Conservation (phyloP, 129 eudicot species). For the Flaveria sonorensis region DNA sequence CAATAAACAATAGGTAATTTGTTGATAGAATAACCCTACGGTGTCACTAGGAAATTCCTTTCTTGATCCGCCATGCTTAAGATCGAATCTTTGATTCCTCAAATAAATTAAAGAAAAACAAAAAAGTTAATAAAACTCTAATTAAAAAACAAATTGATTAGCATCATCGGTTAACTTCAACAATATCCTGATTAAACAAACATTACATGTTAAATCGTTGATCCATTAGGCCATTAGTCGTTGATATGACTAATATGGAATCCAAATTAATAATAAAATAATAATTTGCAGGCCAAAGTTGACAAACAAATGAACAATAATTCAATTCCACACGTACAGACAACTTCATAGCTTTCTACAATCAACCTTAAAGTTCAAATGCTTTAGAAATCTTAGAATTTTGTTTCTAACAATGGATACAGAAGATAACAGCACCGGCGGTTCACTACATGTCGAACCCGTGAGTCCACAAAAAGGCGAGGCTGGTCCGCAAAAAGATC, state of each 20-base stretch:
- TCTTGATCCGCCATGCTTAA: not conserved
- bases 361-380: not conserved
- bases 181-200: conserved; percentile 11
- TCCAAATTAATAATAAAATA: not conserved
- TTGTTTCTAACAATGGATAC: conserved; percentile 26
- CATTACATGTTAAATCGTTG: conserved; percentile 12
- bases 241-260: not conserved
- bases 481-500: conserved; percentile 31
- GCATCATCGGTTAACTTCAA: not conserved
- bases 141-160: not conserved
- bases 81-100: conserved; percentile 2
- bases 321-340: conserved; percentile 10
- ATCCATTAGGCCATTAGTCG: not conserved
- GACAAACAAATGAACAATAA: not conserved
- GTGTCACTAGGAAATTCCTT: not conserved
- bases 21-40: not conserved
- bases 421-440: conserved; percentile 13
- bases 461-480: conserved; percentile 18
- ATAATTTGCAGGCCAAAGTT: conserved; percentile 23
- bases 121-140: not conserved
- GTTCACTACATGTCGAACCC: conserved; percentile 32
- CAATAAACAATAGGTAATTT: too few species aligned
- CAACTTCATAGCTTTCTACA: conserved; percentile 11
- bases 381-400: not conserved
- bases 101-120: not conserved